Percentiles rank a stretch among this genome's conserved stretches.
These are phyloP conservation scores for Aureobasidium namibiae DNA, from an alignment of 2,329 filamentous ascomycete species.

Conservation along the genomic window DNA sequence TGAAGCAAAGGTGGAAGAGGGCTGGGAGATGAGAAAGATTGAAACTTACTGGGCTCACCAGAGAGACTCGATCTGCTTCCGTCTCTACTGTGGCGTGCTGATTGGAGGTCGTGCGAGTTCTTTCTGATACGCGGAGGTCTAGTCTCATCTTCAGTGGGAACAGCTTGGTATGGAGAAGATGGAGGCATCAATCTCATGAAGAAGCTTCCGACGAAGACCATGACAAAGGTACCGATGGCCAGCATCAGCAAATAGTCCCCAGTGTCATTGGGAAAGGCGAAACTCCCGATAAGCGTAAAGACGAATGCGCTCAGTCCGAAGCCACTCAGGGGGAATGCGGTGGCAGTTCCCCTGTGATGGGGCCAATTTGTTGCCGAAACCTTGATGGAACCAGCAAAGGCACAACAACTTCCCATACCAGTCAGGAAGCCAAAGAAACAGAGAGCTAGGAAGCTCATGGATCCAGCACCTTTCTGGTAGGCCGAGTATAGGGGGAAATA, in stretches of 20 bases:
- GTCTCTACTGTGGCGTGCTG: conserved; percentile 29
- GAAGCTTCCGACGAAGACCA: conserved; percentile 72
- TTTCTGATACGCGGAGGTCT: conserved; percentile 35
- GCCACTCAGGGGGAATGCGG: conserved; percentile 83
- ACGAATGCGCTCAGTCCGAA: conserved; percentile 96
- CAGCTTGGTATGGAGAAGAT: conserved; percentile 46
- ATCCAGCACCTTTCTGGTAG: conserved; percentile 59
- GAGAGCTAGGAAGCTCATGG: conserved; percentile 49
- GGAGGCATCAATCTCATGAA: conserved; percentile 71
- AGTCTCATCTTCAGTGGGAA: conserved; percentile 42
- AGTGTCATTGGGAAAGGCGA: conserved; percentile 77
- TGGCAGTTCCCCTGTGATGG: conserved; percentile 81
- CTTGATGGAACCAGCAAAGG: conserved; percentile 86
- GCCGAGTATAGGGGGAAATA: conserved; percentile 82
- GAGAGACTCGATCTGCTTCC: conserved; percentile 29
- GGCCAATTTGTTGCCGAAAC: conserved; percentile 83
- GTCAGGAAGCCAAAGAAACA: conserved; percentile 81
- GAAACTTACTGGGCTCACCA: conserved; percentile 57
- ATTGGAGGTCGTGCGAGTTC: conserved; percentile 40
- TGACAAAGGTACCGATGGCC: conserved; percentile 65
- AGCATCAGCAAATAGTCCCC: conserved; percentile 73
- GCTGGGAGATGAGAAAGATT: neutral
- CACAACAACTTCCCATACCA: conserved; percentile 80
- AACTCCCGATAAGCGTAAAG: conserved; percentile 71
- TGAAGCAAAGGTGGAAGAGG: neutral